These are phyloP conservation scores for Rosa multiflora DNA, from an alignment of 306 rosid genomes.

Conservation along the genomic window DNA sequence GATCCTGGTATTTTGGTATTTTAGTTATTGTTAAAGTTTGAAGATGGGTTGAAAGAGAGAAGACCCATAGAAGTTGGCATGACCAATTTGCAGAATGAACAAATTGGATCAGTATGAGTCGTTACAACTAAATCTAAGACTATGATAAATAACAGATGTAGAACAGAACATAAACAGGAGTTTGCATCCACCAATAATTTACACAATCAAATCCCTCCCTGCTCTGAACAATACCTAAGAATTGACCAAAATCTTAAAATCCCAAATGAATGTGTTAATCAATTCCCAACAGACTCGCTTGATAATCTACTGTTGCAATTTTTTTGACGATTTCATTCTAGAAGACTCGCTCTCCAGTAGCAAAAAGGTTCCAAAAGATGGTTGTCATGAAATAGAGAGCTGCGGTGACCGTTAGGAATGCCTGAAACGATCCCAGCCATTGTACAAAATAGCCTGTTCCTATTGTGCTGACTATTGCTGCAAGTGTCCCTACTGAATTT, in stretches of 20 bases:
- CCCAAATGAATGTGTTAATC: not conserved
- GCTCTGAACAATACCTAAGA: not conserved
- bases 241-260: not conserved
- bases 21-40: too few relatives aligned
- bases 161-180: not conserved
- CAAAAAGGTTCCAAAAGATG: conserved; percentile 77
- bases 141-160: not conserved
- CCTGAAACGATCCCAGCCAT: conserved; percentile 91
- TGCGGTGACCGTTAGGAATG: conserved; percentile 75
- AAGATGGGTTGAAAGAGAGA: not conserved
- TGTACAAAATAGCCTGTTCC: conserved; percentile 95
- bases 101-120: not conserved
- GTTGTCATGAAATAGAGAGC: conserved; percentile 63
- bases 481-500: conserved; percentile 81
- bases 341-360: conserved; percentile 77
- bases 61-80: too few relatives aligned
- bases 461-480: conserved; percentile 92
- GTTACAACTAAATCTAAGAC: not conserved
- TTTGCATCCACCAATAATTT: conserved; percentile 2
- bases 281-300: not conserved
- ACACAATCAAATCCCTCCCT: not conserved
- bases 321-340: conserved; percentile 26
- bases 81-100: not conserved
- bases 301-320: not conserved
- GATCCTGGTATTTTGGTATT: too few relatives aligned